Conservation (phyloP, 2,329 filamentous ascomycete species). For the Hypoxylon sp. region DNA sequence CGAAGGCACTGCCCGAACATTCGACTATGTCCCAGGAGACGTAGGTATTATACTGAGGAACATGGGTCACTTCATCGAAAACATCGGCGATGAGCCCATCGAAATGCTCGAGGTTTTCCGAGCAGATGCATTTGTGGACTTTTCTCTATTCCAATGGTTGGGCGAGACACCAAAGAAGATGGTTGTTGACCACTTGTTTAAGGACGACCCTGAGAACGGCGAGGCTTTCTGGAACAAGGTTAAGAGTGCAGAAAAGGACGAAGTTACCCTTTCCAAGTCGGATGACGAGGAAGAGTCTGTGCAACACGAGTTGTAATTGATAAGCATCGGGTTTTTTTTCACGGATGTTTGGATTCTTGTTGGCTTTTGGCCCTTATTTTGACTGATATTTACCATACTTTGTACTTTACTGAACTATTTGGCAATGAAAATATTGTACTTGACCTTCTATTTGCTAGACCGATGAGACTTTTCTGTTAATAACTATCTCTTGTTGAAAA, state of each 20-base stretch:
- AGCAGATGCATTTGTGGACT: constrained; percentile 75
- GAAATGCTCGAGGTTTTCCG: constrained; percentile 81
- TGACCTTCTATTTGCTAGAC: no score
- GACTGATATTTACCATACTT: no score
- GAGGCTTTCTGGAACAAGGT: constrained; percentile 70
- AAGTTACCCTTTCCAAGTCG: constrained; percentile 52
- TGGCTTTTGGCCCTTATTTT: no score
- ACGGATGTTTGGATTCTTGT: no score
- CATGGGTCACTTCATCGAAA: constrained; percentile 85
- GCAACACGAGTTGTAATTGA: constrained; percentile 35
- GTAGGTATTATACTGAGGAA: constrained; percentile 80
- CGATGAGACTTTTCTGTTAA: no score
- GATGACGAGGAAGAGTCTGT: constrained; percentile 11
- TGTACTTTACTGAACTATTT: no score
- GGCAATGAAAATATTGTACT: no score
- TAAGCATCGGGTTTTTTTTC: neutral
- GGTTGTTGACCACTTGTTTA: constrained; percentile 73
- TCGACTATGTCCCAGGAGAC: constrained; percentile 78
- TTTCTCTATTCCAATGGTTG: constrained; percentile 79
- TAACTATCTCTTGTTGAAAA: no score
- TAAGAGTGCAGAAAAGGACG: constrained; percentile 68
- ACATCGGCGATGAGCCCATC: constrained; percentile 77
- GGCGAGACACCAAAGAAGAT: constrained; percentile 74
- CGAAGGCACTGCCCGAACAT: constrained; percentile 74
- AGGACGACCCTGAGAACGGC: constrained; percentile 66